Percentiles rank a stretch among this genome's conserved stretches.
These are phyloP conservation scores for Trametopsis cervina DNA, from an alignment of 768 basidiomycete species.

Conservation along the genomic window DNA sequence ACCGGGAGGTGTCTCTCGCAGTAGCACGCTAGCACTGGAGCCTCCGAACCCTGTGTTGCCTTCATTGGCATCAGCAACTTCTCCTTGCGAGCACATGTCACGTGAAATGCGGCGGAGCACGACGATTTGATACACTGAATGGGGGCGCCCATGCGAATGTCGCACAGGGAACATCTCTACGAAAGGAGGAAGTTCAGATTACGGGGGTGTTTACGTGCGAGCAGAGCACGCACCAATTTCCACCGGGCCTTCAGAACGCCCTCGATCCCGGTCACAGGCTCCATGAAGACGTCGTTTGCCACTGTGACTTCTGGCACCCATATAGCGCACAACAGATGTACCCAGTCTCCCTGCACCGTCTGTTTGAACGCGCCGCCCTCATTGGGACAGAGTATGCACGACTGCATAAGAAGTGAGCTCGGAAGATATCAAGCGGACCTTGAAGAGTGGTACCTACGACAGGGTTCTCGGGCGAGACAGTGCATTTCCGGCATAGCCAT, in stretches of 20 bases:
- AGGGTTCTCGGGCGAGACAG: slow-evolving; percentile 92
- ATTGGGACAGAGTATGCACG: slow-evolving; percentile 92
- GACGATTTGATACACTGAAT: slow-evolving; percentile 91
- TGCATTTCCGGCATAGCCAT: slow-evolving; percentile 98
- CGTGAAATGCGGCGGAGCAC: slow-evolving; percentile 92
- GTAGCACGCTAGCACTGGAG: slow-evolving; percentile 65
- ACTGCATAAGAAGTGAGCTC: slow-evolving; percentile 35
- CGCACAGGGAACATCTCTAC: slow-evolving; percentile 62
- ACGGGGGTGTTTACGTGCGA: no score
- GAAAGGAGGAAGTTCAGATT: background rate
- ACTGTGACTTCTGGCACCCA: slow-evolving; percentile 96
- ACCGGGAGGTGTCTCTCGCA: slow-evolving; percentile 93
- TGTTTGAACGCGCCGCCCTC: slow-evolving; percentile 99
- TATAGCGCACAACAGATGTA: slow-evolving; percentile 92
- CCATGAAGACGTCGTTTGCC: slow-evolving; percentile 95
- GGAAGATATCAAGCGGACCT: background rate
- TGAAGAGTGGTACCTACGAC: slow-evolving; percentile 54
- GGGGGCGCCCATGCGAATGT: slow-evolving; percentile 67
- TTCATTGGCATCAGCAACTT: slow-evolving; percentile 87
- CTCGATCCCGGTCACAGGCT: slow-evolving; percentile 89
- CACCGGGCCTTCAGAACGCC: slow-evolving; percentile 84
- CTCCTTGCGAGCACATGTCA: slow-evolving; percentile 86
- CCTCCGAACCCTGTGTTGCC: slow-evolving; percentile 66
- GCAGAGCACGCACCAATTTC: slow-evolving; percentile 75
- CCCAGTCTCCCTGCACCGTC: slow-evolving; percentile 88